Evolutionary conservation across 352 stramenopile genomes (phyloP).

Genomic region (Ophiocytium majus): DNA sequence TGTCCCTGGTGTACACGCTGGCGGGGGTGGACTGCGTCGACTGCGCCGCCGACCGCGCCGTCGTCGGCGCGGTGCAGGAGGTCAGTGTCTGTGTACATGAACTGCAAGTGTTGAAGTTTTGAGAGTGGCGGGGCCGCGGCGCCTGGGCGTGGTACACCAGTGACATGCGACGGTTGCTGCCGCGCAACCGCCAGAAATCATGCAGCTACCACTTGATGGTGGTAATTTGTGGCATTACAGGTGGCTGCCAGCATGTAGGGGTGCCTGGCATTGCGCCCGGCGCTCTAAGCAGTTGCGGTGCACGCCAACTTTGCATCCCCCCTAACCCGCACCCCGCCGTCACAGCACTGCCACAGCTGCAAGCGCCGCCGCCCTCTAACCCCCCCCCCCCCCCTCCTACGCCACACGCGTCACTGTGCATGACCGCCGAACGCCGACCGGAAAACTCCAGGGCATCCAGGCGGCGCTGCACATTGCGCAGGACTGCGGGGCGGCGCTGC

Average conservation of each 20-base stretch:
- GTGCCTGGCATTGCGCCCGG: too few relatives aligned
- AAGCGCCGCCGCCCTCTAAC: background rate
- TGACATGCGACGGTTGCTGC: too few relatives aligned
- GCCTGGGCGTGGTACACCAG: too few relatives aligned
- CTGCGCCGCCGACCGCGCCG: constrained; percentile 50
- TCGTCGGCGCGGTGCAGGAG: constrained; percentile 50
- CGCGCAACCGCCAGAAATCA: too few relatives aligned
- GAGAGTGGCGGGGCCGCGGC: too few relatives aligned
- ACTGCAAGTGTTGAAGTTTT: too few relatives aligned
- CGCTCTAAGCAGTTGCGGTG: background rate
- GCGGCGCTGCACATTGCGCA: background rate
- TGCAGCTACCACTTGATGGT: too few relatives aligned
- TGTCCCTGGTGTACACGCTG: constrained; percentile 57
- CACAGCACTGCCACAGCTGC: background rate
- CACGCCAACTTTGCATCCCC: too few relatives aligned
- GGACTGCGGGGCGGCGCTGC: constrained; percentile 23
- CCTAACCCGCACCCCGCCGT: background rate
- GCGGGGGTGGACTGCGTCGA: constrained; percentile 59
- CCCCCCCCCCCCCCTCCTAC: background rate
- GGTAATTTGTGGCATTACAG: too few relatives aligned
- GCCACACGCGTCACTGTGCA: background rate
- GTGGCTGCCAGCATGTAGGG: too few relatives aligned
- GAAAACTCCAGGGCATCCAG: background rate
- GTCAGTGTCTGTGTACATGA: background rate
- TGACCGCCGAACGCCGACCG: too few relatives aligned